A percentile compares a stretch with the other conserved stretches of the same genome.
Evolutionary conservation across 495 filamentous ascomycete genomes (phyloP).

Genomic region (Xylaria venustula): DNA sequence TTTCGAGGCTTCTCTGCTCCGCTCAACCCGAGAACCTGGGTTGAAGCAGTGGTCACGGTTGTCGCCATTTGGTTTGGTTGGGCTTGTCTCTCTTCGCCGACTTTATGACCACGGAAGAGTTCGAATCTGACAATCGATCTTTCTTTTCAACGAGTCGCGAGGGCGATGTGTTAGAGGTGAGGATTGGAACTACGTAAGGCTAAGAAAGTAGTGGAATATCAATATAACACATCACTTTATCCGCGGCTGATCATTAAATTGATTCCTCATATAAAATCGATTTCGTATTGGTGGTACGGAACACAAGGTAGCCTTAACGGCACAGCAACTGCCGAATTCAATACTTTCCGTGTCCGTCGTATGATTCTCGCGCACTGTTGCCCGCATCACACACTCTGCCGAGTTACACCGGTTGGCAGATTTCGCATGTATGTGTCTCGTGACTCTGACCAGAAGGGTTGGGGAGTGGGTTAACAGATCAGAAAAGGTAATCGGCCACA

Average conservation of each 20-base stretch:
- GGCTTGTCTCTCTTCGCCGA: not conserved
- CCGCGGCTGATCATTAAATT: not conserved
- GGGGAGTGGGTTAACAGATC: too few species aligned
- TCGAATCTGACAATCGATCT: not conserved
- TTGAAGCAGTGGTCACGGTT: not conserved
- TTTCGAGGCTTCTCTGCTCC: not conserved
- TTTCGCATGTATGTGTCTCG: too few species aligned
- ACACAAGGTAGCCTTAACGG: not conserved
- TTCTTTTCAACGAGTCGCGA: not conserved
- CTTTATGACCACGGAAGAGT: not conserved
- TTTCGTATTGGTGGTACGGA: slow-evolving; percentile 2
- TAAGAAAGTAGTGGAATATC: not conserved
- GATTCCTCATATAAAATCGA: not conserved
- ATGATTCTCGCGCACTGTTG: too few species aligned
- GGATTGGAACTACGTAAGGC: not conserved
- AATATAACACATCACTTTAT: slow-evolving; percentile 6
- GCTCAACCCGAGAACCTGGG: not conserved
- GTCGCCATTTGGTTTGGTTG: not conserved
- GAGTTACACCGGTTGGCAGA: too few species aligned
- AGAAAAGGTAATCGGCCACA: too few species aligned
- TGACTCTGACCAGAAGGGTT: too few species aligned
- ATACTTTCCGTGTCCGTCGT: not conserved
- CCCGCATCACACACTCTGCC: too few species aligned
- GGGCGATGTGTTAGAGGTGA: not conserved
- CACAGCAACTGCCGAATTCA: slow-evolving; percentile 10